A percentile compares a stretch with the other conserved stretches of the same genome.
Conservation (phyloP, 1,139 yeast species). For the Candida smagusa region DNA sequence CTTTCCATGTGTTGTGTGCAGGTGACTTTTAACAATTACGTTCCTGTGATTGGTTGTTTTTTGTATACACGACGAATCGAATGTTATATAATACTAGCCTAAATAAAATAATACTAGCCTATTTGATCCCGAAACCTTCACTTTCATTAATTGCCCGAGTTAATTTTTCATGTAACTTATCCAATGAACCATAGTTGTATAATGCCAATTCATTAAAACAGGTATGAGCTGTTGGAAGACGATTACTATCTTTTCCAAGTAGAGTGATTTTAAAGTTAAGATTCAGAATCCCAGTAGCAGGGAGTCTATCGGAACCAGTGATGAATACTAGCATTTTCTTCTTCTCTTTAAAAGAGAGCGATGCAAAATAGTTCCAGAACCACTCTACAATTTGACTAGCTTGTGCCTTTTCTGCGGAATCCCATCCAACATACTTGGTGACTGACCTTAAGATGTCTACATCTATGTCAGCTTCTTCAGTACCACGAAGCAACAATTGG, state of each 20-base stretch:
- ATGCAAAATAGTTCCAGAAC: slow-evolving; percentile 79
- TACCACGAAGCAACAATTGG: slow-evolving; percentile 75
- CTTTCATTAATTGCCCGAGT: slow-evolving; percentile 69
- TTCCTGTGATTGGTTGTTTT: slow-evolving; percentile 21
- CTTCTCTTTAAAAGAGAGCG: slow-evolving; percentile 47
- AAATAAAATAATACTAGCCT: too few relatives aligned
- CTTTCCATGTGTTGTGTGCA: slow-evolving; percentile 5
- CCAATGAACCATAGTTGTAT: slow-evolving; percentile 56
- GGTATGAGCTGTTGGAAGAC: slow-evolving; percentile 85
- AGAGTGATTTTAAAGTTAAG: slow-evolving; percentile 64
- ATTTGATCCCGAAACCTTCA: slow-evolving; percentile 82
- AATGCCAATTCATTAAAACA: slow-evolving; percentile 88
- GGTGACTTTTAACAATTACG: slow-evolving; percentile 13
- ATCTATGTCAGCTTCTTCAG: slow-evolving; percentile 64
- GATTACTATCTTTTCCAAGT: slow-evolving; percentile 47
- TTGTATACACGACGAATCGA: too few relatives aligned
- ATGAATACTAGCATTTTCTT: slow-evolving; percentile 68
- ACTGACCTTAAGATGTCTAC: slow-evolving; percentile 63
- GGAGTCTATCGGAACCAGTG: slow-evolving; percentile 88
- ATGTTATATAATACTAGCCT: too few relatives aligned
- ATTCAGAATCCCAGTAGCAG: slow-evolving; percentile 85
- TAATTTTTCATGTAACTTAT: slow-evolving; percentile 55
- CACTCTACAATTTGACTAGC: slow-evolving; percentile 50
- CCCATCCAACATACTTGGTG: slow-evolving; percentile 70
- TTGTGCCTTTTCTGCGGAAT: slow-evolving; percentile 29